phyloP scores from a whole-genome alignment of 805 yeast species.

The Candida verbasci region DNA sequence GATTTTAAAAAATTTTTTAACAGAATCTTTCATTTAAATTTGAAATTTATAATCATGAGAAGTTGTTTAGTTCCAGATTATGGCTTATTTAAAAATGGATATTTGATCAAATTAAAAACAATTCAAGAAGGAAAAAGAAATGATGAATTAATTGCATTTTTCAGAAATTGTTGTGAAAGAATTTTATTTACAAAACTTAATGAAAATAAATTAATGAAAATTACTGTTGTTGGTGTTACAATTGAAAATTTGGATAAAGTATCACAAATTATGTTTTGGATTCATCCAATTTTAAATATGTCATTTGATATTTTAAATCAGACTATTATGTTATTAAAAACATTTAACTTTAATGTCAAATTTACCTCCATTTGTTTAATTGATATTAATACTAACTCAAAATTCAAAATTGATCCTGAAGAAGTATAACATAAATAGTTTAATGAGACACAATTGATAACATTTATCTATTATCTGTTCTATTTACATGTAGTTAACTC shows the following conservation, averaged over 20 bases:
- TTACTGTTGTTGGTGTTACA: slow-evolving; percentile 4
- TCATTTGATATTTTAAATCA: slow-evolving; percentile 7
- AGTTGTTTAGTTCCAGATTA: slow-evolving; percentile 3
- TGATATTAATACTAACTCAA: slow-evolving; percentile 3
- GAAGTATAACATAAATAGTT: too few species aligned
- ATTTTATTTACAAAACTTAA: background rate
- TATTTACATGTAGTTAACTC: too few species aligned
- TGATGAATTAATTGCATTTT: background rate
- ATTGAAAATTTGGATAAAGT: background rate
- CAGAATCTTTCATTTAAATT: background rate
- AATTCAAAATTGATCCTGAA: too few species aligned
- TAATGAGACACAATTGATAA: too few species aligned
- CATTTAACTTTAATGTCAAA: background rate
- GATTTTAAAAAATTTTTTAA: slow-evolving; percentile 1
- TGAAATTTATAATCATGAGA: slow-evolving; percentile 3
- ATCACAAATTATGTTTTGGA: slow-evolving; percentile 6
- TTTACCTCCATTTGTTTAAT: background rate
- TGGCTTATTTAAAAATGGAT: slow-evolving; percentile 4
- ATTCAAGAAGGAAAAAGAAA: background rate
- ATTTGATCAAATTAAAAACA: slow-evolving; percentile 3
- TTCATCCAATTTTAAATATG: slow-evolving; percentile 7
- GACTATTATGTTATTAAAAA: slow-evolving; percentile 2
- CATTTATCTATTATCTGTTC: too few species aligned
- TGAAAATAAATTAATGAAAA: background rate
- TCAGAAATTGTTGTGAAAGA: background rate